Evolutionary conservation across 345 rosid species (phyloP).

Genomic region (Eucalyptus grandis): DNA sequence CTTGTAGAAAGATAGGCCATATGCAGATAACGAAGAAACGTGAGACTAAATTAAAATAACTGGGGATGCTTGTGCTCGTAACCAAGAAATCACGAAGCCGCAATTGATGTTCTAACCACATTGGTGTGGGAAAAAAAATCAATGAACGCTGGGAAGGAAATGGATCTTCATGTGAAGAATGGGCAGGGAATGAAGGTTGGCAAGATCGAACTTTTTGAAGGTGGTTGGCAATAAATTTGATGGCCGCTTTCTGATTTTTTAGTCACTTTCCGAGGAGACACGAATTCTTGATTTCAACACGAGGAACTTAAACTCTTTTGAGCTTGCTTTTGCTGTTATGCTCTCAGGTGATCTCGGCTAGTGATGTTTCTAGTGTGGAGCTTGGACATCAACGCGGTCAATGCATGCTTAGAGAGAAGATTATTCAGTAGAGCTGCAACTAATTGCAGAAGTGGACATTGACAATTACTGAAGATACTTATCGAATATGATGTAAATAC

Average conservation of each 20-base stretch:
- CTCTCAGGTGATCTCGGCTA: not conserved
- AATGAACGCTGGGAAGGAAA: not conserved
- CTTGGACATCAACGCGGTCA: not conserved
- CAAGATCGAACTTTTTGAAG: not conserved
- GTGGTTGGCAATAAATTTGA: not conserved
- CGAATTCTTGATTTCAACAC: not conserved
- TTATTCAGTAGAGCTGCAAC: not conserved
- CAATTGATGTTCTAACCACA: not conserved
- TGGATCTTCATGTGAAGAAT: not conserved
- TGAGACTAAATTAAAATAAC: not conserved
- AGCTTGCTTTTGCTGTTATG: not conserved
- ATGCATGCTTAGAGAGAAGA: not conserved
- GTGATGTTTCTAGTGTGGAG: not conserved
- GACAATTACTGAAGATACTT: not conserved
- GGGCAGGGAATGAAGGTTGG: not conserved
- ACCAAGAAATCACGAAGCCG: not conserved
- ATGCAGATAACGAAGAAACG: not conserved
- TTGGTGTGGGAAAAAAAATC: not conserved
- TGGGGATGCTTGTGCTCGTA: not conserved
- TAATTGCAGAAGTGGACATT: not conserved
- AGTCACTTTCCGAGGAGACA: not conserved
- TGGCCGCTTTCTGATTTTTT: not conserved
- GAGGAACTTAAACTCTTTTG: not conserved
- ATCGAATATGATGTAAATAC: not conserved
- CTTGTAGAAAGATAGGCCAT: not conserved